A percentile compares a stretch with the other conserved stretches of the same genome.
These are phyloP conservation scores for Penicillium simplicissimum DNA, from an alignment of 495 filamentous ascomycete genomes.

Conservation along the genomic window DNA sequence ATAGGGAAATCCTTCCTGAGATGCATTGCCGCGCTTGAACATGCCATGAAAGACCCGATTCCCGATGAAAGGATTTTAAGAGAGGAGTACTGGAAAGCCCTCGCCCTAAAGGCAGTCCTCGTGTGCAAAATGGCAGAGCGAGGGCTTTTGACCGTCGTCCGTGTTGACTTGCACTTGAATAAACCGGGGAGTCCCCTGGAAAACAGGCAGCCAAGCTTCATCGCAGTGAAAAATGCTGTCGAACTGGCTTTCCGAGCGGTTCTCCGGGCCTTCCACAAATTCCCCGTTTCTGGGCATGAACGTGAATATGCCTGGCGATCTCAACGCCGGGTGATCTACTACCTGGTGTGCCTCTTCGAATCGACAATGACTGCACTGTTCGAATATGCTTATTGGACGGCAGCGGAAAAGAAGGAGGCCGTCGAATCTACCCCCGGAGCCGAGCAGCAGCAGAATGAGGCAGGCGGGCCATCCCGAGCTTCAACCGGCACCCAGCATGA, in stretches of 20 bases:
- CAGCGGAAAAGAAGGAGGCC: neutral
- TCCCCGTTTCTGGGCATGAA: conserved; percentile 21
- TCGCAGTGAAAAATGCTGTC: conserved; percentile 20
- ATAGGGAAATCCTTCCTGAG: conserved; percentile 32
- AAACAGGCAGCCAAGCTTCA: conserved; percentile 17
- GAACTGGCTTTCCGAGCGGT: conserved; percentile 29
- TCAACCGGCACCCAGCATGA: conserved; percentile 9
- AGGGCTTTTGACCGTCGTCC: conserved; percentile 21
- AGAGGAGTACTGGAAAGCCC: neutral
- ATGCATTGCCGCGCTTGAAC: conserved; percentile 38
- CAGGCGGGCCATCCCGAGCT: neutral
- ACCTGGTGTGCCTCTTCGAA: conserved; percentile 44
- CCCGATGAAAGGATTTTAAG: no score
- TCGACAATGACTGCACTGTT: conserved; percentile 35
- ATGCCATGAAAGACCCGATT: conserved; percentile 20
- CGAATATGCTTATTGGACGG: conserved; percentile 27
- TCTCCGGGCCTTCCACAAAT: conserved; percentile 35
- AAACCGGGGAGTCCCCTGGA: neutral
- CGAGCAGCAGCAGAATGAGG: neutral
- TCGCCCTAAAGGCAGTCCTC: conserved; percentile 26
- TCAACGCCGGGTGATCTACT: conserved; percentile 35
- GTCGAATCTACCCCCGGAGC: neutral
- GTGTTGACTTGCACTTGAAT: neutral
- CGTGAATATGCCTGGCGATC: conserved; percentile 1
- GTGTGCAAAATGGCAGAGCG: conserved; percentile 32